These are phyloP conservation scores for Fusarium compactum DNA, from an alignment of 2,329 filamentous ascomycete genomes.

Conservation along the genomic window DNA sequence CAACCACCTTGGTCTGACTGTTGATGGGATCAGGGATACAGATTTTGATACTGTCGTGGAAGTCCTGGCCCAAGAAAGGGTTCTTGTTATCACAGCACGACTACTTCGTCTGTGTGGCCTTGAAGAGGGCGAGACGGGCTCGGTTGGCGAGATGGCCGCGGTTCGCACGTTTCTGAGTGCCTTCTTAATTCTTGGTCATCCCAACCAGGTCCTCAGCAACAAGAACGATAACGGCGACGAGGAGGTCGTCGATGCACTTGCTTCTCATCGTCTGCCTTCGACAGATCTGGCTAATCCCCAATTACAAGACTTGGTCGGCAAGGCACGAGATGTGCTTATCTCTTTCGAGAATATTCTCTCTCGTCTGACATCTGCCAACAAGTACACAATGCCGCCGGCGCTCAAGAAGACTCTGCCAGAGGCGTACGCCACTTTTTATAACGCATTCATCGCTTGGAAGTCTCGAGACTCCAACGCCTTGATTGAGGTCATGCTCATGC, in stretches of 20 bases:
- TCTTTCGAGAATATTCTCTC: slow-evolving; percentile 81
- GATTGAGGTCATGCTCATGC: slow-evolving; percentile 86
- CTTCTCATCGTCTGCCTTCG: slow-evolving; percentile 51
- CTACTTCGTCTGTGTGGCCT: slow-evolving; percentile 78
- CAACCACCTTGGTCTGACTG: slow-evolving; percentile 72
- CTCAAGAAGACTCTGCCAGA: slow-evolving; percentile 74
- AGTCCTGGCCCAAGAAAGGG: slow-evolving; percentile 74
- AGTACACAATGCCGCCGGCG: slow-evolving; percentile 73
- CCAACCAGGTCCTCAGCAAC: slow-evolving; percentile 80
- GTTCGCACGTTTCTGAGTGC: slow-evolving; percentile 83
- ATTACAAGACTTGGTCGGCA: slow-evolving; percentile 78
- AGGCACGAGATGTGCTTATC: slow-evolving; percentile 81
- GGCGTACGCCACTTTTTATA: slow-evolving; percentile 78
- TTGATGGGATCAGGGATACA: slow-evolving; percentile 76
- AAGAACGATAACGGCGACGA: slow-evolving; percentile 72
- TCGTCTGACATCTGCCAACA: slow-evolving; percentile 73
- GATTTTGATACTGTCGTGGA: slow-evolving; percentile 80
- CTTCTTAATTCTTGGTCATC: slow-evolving; percentile 83
- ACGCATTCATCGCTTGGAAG: slow-evolving; percentile 87
- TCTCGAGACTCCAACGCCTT: slow-evolving; percentile 81
- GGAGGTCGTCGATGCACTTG: slow-evolving; percentile 60
- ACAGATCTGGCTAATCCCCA: slow-evolving; percentile 70
- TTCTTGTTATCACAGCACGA: slow-evolving; percentile 73
- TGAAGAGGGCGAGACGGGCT: slow-evolving; percentile 71
- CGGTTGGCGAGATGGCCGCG: slow-evolving; percentile 75